phyloP scores from a whole-genome alignment of 108 stramenopile species.

The Skeletonema tropicum region DNA sequence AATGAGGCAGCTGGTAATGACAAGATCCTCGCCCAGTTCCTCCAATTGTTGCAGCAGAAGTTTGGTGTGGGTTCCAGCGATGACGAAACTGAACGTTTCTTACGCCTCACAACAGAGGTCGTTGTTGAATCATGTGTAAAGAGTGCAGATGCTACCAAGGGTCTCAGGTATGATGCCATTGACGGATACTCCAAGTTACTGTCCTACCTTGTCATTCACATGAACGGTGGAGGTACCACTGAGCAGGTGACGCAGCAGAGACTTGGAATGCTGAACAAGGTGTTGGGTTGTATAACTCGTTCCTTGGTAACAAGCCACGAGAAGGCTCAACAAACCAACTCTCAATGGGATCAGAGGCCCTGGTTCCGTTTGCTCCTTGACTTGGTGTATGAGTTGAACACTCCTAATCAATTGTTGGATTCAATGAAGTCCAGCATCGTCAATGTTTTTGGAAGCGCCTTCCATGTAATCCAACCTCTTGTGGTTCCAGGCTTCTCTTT shows the following conservation, averaged over 20 bases:
- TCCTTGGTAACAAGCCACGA: constrained; percentile 83
- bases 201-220: constrained; percentile 84
- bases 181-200: constrained; percentile 95
- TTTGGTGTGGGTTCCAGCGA: constrained; percentile 91
- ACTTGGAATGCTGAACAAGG: constrained; percentile 89
- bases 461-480: constrained; percentile 95
- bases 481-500: constrained; percentile 96
- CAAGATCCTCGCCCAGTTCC: constrained; percentile 86
- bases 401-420: constrained; percentile 82
- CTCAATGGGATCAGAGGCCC: constrained; percentile 93
- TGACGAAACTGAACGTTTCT: constrained; percentile 93
- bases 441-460: constrained; percentile 90
- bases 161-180: constrained; percentile 86
- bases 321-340: constrained; percentile 45
- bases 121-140: constrained; percentile 90
- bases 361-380: constrained; percentile 97
- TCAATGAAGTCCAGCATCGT: constrained; percentile 76
- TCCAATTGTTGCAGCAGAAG: constrained; percentile 88
- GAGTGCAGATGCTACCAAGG: constrained; percentile 37
- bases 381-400: constrained; percentile 92
- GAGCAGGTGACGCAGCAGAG: constrained; percentile 75
- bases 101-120: constrained; percentile 89
- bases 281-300: constrained; percentile 82
- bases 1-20: constrained; percentile 86
- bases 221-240: constrained; percentile 66